Percentiles rank a stretch among this genome's conserved stretches.
Evolutionary conservation across 345 rosid genomes (phyloP).

Genomic region (Eucalyptus paniculata): DNA sequence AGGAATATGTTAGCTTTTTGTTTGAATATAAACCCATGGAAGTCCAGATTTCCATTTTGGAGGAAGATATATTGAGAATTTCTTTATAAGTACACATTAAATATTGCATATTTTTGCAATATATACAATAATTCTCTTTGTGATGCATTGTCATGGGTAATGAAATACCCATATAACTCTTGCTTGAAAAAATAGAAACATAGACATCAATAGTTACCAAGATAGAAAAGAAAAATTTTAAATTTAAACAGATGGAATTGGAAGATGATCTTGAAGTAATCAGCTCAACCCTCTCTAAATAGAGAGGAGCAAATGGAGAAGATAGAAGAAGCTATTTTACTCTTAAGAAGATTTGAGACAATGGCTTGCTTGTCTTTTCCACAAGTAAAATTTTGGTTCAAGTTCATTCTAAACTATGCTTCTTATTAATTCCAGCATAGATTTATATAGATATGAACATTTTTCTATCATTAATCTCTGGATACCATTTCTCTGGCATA

Average conservation of each 20-base stretch:
- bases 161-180: background rate
- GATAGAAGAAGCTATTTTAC: background rate
- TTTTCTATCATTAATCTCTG: background rate
- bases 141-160: background rate
- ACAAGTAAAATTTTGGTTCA: background rate
- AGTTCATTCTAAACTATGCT: rapidly evolving
- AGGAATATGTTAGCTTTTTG: background rate
- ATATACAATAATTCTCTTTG: background rate
- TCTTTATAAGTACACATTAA: background rate
- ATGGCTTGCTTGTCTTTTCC: background rate
- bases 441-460: background rate
- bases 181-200: background rate
- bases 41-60: background rate
- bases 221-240: background rate
- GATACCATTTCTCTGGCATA: background rate
- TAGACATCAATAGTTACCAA: background rate
- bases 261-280: background rate
- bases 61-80: background rate
- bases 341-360: background rate
- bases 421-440: rapidly evolving
- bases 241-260: background rate
- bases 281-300: background rate
- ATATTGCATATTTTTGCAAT: background rate
- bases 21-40: background rate
- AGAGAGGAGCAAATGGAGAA: background rate